phyloP scores from a whole-genome alignment of 805 yeast genomes.

The Candida montana region DNA sequence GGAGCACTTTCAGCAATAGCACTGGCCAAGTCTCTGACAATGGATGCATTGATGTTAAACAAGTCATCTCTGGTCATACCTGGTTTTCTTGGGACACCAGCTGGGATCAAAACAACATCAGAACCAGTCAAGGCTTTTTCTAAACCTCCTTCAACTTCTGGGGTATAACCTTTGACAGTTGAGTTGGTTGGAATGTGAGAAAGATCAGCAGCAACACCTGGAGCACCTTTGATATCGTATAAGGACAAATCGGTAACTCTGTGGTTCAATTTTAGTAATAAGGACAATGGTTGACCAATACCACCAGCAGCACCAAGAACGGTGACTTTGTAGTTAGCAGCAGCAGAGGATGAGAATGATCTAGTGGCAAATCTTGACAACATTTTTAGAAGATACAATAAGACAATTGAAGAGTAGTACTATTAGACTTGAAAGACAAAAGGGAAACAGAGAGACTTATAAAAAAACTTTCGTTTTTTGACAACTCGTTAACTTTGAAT shows the following conservation, averaged over 20 bases:
- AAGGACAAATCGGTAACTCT: constrained; percentile 81
- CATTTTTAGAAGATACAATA: constrained; percentile 33
- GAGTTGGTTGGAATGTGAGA: constrained; percentile 93
- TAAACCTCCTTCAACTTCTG: constrained; percentile 60
- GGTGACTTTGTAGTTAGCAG: constrained; percentile 70
- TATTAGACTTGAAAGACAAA: not conserved
- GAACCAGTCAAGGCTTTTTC: constrained; percentile 32
- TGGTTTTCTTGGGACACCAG: constrained; percentile 91
- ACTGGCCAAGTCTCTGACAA: constrained; percentile 66
- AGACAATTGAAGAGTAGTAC: not conserved
- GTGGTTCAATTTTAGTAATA: constrained; percentile 80
- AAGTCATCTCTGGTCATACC: constrained; percentile 93
- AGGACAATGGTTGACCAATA: constrained; percentile 86
- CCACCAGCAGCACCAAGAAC: constrained; percentile 90
- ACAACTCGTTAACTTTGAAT: not conserved
- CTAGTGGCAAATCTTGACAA: constrained; percentile 52
- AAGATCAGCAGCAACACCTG: constrained; percentile 95
- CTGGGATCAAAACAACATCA: constrained; percentile 55
- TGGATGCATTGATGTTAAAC: constrained; percentile 78
- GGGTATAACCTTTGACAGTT: constrained; percentile 79
- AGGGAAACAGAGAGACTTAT: not conserved
- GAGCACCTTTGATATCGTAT: constrained; percentile 87
- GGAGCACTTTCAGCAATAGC: constrained; percentile 71
- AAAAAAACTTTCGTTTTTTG: not conserved
- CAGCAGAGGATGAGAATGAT: constrained; percentile 61